phyloP scores from a whole-genome alignment of 768 basidiomycete species.

The Gymnopilus junonius region DNA sequence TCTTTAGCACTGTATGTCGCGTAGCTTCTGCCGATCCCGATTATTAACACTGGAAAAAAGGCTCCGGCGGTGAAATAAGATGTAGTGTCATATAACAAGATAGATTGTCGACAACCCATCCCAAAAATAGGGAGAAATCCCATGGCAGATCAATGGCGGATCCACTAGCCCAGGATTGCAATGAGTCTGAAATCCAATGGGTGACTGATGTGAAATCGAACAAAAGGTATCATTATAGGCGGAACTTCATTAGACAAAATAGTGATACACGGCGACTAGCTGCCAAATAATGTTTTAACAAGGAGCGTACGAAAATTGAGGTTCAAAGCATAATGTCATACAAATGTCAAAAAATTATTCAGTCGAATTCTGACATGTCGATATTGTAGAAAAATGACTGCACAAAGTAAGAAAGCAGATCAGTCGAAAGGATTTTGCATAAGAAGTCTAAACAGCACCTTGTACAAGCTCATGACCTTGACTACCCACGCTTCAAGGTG shows the following conservation, averaged over 20 bases:
- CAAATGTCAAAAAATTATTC: slow-evolving; percentile 9
- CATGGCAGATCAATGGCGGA: not conserved
- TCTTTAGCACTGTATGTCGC: not conserved
- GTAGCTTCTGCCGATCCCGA: not conserved
- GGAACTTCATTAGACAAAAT: not conserved
- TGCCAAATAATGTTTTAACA: not conserved
- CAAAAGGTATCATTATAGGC: not conserved
- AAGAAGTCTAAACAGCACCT: slow-evolving; percentile 48
- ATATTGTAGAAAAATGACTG: slow-evolving; percentile 68
- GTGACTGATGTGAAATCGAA: not conserved
- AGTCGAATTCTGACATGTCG: slow-evolving; percentile 64
- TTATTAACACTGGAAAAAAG: not conserved
- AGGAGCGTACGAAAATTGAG: not conserved
- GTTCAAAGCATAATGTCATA: not conserved
- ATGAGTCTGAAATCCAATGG: not conserved
- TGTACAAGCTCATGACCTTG: slow-evolving; percentile 92
- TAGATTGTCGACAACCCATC: not conserved
- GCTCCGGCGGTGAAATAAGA: not conserved
- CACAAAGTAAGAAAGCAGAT: slow-evolving; percentile 6
- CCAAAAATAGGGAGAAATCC: not conserved
- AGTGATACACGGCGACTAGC: not conserved
- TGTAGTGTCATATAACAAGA: not conserved
- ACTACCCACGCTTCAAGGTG: slow-evolving; percentile 98
- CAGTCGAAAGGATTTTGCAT: not conserved
- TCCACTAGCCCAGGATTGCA: not conserved